These are phyloP conservation scores for Hypholoma fasciculare DNA, from an alignment of 768 basidiomycete species.

Conservation along the genomic window DNA sequence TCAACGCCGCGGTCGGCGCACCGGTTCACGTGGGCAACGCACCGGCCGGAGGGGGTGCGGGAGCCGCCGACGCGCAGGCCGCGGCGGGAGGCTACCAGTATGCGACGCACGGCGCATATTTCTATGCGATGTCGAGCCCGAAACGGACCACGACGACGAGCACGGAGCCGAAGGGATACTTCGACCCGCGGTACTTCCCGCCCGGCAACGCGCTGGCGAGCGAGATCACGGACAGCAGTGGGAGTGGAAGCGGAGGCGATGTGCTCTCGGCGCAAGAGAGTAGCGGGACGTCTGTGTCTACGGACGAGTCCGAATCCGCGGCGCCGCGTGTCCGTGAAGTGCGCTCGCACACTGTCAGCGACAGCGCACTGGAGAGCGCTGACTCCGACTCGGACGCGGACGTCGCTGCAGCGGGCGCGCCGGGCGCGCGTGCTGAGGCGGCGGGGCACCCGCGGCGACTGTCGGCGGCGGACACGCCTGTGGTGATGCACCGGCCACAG, in stretches of 20 bases:
- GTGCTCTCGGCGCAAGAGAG: not conserved
- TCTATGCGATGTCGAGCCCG: constrained; percentile 26
- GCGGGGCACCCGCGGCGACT: not conserved
- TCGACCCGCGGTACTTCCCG: constrained; percentile 44
- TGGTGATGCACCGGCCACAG: not conserved
- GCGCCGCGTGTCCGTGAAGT: not conserved
- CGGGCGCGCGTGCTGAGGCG: not conserved
- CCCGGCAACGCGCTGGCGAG: constrained; percentile 11
- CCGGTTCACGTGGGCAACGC: constrained; percentile 33
- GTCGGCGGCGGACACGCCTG: constrained; percentile 12
- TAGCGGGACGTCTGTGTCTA: not conserved
- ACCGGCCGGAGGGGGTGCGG: constrained; percentile 6
- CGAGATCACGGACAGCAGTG: too few species aligned
- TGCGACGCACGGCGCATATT: constrained; percentile 23
- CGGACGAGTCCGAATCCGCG: not conserved
- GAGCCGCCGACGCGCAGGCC: not conserved
- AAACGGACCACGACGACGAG: constrained; percentile 17
- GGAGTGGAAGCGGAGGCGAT: not conserved
- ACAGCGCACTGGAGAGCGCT: too few species aligned
- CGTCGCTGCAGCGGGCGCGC: not conserved
- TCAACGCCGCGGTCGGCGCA: constrained; percentile 48
- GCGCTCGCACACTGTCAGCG: not conserved
- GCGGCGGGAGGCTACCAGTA: constrained; percentile 1
- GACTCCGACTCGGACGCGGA: too few species aligned
- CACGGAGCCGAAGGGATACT: constrained; percentile 42